Percentiles rank a stretch among this genome's conserved stretches.
Conservation (phyloP, 805 yeast genomes). For the Metschnikowia koreensis region DNA sequence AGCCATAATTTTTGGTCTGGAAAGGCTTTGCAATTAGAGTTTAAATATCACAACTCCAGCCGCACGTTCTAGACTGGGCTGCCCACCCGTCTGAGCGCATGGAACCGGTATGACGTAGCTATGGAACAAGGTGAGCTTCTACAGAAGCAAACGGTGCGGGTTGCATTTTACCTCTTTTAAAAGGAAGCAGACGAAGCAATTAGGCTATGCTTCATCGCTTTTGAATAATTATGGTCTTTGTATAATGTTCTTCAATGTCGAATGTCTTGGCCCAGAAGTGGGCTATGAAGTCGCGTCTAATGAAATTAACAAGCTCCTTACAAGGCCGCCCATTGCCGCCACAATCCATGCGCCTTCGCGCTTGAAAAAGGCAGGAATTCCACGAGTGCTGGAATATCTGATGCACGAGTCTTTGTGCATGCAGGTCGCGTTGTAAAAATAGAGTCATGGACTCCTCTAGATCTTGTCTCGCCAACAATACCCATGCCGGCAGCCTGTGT, state of each 20-base stretch:
- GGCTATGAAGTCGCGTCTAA: too few relatives aligned
- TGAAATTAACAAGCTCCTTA: too few relatives aligned
- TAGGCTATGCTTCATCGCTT: too few relatives aligned
- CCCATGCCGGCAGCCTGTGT: constrained; percentile 2
- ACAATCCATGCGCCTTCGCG: too few relatives aligned
- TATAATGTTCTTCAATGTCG: too few relatives aligned
- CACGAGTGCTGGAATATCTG: neutral
- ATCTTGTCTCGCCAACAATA: neutral
- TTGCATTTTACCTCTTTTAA: neutral
- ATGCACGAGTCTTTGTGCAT: neutral
- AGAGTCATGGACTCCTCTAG: constrained; percentile 13
- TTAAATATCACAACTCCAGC: neutral
- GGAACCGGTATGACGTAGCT: constrained; percentile 1
- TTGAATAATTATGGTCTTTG: neutral
- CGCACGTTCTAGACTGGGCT: neutral
- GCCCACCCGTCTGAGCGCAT: neutral
- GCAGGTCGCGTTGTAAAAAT: constrained; percentile 6
- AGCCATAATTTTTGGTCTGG: neutral
- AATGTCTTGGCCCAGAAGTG: too few relatives aligned
- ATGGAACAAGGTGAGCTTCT: neutral
- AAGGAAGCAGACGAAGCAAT: too few relatives aligned
- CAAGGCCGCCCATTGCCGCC: too few relatives aligned
- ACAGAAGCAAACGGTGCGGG: neutral
- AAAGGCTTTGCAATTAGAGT: too few relatives aligned
- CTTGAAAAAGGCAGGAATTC: too few relatives aligned